Conservation (phyloP, 345 rosid genomes). For the Iberis pinnata region DNA sequence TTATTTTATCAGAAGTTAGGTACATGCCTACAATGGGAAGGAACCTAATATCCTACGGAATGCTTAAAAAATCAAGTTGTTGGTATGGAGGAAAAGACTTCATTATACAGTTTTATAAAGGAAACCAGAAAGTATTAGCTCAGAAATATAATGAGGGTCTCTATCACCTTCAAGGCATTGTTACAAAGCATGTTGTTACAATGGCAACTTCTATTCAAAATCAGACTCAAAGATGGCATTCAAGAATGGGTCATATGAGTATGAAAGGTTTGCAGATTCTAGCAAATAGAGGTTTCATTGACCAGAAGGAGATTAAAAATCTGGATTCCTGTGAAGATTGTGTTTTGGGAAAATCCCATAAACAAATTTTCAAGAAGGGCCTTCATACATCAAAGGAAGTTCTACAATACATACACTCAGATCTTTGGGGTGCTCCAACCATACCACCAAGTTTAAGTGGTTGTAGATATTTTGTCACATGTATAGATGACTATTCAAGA, state of each 20-base stretch:
- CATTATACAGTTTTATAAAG: background rate
- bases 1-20: background rate
- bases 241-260: background rate
- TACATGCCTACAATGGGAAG: background rate
- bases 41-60: background rate
- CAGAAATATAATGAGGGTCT: background rate
- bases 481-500: background rate
- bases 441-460: too few species aligned
- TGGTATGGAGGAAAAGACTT: background rate
- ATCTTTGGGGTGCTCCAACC: background rate
- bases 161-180: background rate
- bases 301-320: background rate
- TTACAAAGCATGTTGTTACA: background rate
- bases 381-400: background rate
- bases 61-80: background rate
- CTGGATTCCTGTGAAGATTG: background rate
- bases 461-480: background rate
- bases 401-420: background rate
- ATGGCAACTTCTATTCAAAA: background rate
- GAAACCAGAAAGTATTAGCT: background rate
- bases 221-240: background rate
- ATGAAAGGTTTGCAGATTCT: background rate
- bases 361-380: background rate
- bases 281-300: too few species aligned
- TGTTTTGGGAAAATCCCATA: background rate